phyloP scores from a whole-genome alignment of 352 stramenopile genomes.

The Pythium aristosporum region DNA sequence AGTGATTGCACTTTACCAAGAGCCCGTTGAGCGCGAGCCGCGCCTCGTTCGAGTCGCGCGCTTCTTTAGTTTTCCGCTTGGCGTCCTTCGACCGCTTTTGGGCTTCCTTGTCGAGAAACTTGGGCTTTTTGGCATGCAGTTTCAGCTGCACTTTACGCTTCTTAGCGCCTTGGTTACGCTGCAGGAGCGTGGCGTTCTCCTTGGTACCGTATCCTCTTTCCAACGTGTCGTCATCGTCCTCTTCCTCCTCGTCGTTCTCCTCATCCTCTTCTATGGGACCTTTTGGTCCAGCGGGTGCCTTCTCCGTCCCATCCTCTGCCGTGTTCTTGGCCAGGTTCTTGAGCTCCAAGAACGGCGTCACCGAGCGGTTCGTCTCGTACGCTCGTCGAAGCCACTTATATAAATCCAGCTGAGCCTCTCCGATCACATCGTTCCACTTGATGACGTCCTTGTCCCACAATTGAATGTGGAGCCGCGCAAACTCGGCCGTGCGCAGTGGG shows the following conservation, averaged over 20 bases:
- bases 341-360: conserved; percentile 66
- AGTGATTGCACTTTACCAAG: conserved; percentile 27
- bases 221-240: conserved; percentile 31
- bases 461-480: conserved; percentile 88
- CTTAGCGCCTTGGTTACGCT: conserved; percentile 23
- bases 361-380: conserved; percentile 55
- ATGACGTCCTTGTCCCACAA: conserved; percentile 93
- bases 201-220: conserved; percentile 30
- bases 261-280: conserved; percentile 20
- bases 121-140: conserved; percentile 20
- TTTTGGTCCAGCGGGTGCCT: neutral
- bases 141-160: conserved; percentile 15
- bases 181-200: conserved; percentile 43
- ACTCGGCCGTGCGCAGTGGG: conserved; percentile 68
- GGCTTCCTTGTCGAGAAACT: conserved; percentile 31
- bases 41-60: conserved; percentile 50
- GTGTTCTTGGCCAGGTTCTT: conserved; percentile 30
- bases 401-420: conserved; percentile 82
- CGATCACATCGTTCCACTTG: conserved; percentile 92
- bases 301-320: neutral
- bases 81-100: conserved; percentile 35
- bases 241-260: conserved; percentile 28
- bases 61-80: conserved; percentile 47
- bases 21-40: conserved; percentile 53
- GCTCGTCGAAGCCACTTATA: conserved; percentile 77